Evolutionary conservation across 169 alveolate species (phyloP).

Genomic region (Cryptosporidium xiaoi): DNA sequence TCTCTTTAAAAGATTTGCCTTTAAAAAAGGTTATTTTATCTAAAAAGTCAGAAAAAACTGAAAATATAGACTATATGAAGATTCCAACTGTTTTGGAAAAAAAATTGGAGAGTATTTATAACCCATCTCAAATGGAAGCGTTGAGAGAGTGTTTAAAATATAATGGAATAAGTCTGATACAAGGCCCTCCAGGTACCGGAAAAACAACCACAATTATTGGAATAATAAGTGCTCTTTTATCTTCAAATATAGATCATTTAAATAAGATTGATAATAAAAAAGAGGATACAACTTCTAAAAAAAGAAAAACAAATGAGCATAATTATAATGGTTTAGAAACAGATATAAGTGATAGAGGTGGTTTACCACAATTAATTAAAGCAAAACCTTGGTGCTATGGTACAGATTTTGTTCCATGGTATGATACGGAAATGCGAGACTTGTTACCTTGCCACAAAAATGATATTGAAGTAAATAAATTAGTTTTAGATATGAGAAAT

Average conservation of each 20-base stretch:
- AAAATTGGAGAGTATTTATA: constrained; percentile 15
- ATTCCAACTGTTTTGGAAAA: constrained; percentile 31
- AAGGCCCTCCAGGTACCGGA: constrained; percentile 99
- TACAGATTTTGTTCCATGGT: constrained; percentile 69
- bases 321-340: neutral
- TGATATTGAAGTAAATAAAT: constrained; percentile 23
- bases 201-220: constrained; percentile 96
- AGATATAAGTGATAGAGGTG: neutral
- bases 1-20: constrained; percentile 40
- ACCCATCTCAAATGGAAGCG: constrained; percentile 65
- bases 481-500: constrained; percentile 48
- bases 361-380: neutral
- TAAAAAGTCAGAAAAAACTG: neutral
- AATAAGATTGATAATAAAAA: neutral
- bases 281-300: neutral
- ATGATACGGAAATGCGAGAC: constrained; percentile 39
- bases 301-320: neutral
- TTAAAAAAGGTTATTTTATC: constrained; percentile 34
- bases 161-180: constrained; percentile 92
- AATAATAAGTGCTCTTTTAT: constrained; percentile 86
- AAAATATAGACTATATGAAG: neutral
- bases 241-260: constrained; percentile 26
- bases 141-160: constrained; percentile 73
- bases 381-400: constrained; percentile 69
- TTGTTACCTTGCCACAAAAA: constrained; percentile 1